Conservation (phyloP, 208 protist genomes). For the Naegleria gruberi region DNA sequence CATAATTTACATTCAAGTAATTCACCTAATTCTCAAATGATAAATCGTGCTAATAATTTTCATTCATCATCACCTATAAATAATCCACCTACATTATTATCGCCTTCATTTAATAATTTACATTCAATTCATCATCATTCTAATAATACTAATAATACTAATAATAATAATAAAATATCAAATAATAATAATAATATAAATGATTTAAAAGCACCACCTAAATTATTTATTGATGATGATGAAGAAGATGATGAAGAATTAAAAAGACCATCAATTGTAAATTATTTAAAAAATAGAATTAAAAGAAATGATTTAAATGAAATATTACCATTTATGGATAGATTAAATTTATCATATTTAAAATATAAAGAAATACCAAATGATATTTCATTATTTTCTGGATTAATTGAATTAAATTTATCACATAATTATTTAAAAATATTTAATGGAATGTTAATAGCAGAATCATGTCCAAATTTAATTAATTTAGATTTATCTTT, state of each 20-base stretch:
- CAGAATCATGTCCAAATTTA: neutral
- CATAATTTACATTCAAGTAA: no score
- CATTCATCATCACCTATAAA: no score
- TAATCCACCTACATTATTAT: no score
- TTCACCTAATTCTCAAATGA: no score
- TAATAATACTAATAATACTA: neutral
- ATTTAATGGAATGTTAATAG: neutral
- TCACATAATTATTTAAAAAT: neutral
- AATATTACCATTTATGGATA: neutral
- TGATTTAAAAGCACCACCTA: no score
- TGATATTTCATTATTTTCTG: neutral
- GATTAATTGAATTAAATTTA: slow-evolving; percentile 4
- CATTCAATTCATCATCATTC: neutral
- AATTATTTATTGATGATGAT: neutral
- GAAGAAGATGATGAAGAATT: neutral
- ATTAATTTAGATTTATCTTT: neutral
- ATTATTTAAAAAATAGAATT: neutral
- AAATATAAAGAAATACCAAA: neutral
- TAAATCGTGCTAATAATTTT: no score
- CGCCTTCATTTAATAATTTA: no score
- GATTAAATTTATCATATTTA: neutral
- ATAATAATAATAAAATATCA: no score
- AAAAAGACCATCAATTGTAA: neutral
- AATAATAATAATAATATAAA: no score
- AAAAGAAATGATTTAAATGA: neutral